phyloP scores from a whole-genome alignment of 164 flowering plant genomes.

The Paratinospora sagittata region DNA sequence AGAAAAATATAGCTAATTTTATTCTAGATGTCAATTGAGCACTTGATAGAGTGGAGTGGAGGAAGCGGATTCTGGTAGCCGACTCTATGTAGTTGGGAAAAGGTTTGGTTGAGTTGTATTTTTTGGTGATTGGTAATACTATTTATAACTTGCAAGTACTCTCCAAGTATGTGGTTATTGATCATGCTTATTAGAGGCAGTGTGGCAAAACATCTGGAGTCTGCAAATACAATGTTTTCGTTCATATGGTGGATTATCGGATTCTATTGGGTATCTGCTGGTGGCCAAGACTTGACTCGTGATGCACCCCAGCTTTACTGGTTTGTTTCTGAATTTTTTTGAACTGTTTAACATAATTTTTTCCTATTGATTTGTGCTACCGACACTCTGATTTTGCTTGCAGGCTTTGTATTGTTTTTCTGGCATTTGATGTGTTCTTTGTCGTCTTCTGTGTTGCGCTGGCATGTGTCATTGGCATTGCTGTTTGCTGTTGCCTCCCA shows the following conservation, averaged over 20 bases:
- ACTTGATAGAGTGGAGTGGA: too few relatives aligned
- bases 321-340: conserved; percentile 24
- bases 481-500: conserved; percentile 87
- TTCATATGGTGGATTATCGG: conserved; percentile 90
- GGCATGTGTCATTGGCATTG: conserved; percentile 77
- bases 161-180: not conserved
- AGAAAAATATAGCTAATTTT: too few relatives aligned
- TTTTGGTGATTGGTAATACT: too few relatives aligned
- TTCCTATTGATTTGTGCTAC: not conserved
- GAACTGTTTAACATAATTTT: conserved; percentile 5
- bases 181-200: conserved; percentile 24
- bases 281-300: conserved; percentile 45
- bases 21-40: too few relatives aligned
- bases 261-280: conserved; percentile 79
- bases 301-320: conserved; percentile 79
- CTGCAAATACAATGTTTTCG: conserved; percentile 84
- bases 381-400: conserved; percentile 18
- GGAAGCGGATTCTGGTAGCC: too few relatives aligned
- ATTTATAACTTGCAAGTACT: too few relatives aligned
- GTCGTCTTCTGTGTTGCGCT: conserved; percentile 68
- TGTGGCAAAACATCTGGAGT: conserved; percentile 64
- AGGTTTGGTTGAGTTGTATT: too few relatives aligned
- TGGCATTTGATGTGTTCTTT: conserved; percentile 73
- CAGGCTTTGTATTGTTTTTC: conserved; percentile 76
- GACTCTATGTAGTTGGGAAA: too few relatives aligned